Conservation (phyloP, 2,329 filamentous ascomycete species). For the Nothopassalora personata region DNA sequence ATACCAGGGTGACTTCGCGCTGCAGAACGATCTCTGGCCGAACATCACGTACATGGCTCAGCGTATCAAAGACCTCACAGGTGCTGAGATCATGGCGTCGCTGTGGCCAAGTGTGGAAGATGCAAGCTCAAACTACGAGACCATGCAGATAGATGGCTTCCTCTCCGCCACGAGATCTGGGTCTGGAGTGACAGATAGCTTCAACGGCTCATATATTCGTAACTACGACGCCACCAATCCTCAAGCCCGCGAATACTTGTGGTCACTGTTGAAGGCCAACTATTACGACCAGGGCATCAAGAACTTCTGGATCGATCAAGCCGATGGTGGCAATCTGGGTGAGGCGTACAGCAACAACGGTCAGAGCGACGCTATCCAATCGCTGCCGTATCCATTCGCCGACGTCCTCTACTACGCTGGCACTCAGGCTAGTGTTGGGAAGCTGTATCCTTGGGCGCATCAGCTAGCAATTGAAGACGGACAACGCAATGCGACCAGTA, state of each 20-base stretch:
- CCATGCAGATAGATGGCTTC: conserved; percentile 26
- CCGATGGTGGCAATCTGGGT: conserved; percentile 35
- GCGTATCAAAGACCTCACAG: conserved; percentile 29
- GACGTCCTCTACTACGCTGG: conserved; percentile 30
- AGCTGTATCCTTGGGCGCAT: conserved; percentile 31
- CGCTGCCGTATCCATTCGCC: conserved; percentile 29
- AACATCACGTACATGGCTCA: conserved; percentile 27
- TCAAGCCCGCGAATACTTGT: conserved; percentile 28
- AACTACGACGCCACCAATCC: conserved; percentile 33
- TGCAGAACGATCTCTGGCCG: conserved; percentile 30
- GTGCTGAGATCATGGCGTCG: conserved; percentile 33
- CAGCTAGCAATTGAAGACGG: conserved; percentile 31
- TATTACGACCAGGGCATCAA: conserved; percentile 32
- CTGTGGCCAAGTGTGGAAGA: conserved; percentile 31
- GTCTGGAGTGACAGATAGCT: conserved; percentile 28
- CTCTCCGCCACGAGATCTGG: conserved; percentile 28
- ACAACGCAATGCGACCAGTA: conserved; percentile 25
- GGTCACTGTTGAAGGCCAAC: conserved; percentile 27
- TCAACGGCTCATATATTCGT: conserved; percentile 31
- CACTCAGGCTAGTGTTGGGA: conserved; percentile 27
- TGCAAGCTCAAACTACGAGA: conserved; percentile 26
- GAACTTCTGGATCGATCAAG: conserved; percentile 35
- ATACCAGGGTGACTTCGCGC: conserved; percentile 30
- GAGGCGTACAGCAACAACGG: conserved; percentile 37
- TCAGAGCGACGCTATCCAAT: conserved; percentile 25